These are phyloP conservation scores for Pyrenochaeta sp. DNA, from an alignment of 2,329 filamentous ascomycete species.

Conservation along the genomic window DNA sequence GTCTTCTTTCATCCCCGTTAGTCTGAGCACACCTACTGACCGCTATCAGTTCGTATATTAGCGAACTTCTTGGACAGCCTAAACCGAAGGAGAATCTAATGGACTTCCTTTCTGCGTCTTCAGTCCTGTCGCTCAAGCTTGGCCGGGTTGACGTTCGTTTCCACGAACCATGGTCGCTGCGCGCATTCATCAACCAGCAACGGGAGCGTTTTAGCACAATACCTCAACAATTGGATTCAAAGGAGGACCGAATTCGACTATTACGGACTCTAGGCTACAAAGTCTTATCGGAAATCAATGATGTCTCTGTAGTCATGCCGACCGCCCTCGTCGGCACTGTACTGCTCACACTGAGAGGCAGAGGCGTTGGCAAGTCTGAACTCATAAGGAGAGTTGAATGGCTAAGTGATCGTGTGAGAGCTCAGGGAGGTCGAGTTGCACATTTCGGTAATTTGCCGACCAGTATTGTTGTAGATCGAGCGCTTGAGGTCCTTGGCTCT, in stretches of 20 bases:
- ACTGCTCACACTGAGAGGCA: constrained; percentile 85
- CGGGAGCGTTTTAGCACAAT: constrained; percentile 61
- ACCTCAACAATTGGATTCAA: constrained; percentile 44
- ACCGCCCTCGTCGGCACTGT: constrained; percentile 95
- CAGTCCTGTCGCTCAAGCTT: constrained; percentile 84
- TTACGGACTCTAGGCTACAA: constrained; percentile 89
- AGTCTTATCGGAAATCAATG: constrained; percentile 92
- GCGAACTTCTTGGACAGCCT: constrained; percentile 88
- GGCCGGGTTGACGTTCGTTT: constrained; percentile 95
- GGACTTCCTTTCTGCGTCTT: constrained; percentile 88
- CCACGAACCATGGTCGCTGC: constrained; percentile 92
- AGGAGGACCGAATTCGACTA: constrained; percentile 69
- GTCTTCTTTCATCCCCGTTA: constrained; percentile 1
- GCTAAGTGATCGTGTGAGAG: constrained; percentile 81
- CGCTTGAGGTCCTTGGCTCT: constrained; percentile 88
- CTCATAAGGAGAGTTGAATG: constrained; percentile 87
- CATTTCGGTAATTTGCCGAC: constrained; percentile 87
- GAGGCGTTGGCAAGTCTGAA: constrained; percentile 88
- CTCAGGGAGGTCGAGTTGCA: constrained; percentile 89
- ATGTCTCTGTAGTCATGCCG: constrained; percentile 96
- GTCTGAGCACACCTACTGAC: constrained; percentile 7
- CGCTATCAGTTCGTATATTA: constrained; percentile 76
- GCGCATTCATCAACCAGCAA: constrained; percentile 81
- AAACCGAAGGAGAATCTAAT: constrained; percentile 94
- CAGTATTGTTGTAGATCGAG: constrained; percentile 83